Percentiles rank a stretch among this genome's conserved stretches.
Conservation (phyloP, 2,329 filamentous ascomycete genomes). For the Proliferodiscus dingleyae region DNA sequence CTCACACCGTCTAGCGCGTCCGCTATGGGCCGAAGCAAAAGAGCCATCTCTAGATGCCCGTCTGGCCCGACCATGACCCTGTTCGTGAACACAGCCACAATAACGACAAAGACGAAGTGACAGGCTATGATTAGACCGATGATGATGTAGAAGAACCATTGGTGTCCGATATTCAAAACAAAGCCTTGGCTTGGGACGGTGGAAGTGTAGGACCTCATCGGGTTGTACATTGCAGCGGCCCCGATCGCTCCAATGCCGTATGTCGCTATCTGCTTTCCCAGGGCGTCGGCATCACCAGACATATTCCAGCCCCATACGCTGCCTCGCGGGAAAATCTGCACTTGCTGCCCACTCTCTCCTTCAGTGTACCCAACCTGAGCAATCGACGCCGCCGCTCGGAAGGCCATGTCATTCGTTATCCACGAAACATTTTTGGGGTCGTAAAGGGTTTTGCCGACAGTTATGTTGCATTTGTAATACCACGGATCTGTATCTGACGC, state of each 20-base stretch:
- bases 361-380: slow-evolving; percentile 37
- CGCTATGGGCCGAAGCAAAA: slow-evolving; percentile 27
- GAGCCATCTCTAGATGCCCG: slow-evolving; percentile 23
- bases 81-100: slow-evolving; percentile 25
- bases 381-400: slow-evolving; percentile 35
- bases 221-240: slow-evolving; percentile 20
- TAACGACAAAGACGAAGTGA: slow-evolving; percentile 23
- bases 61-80: slow-evolving; percentile 25
- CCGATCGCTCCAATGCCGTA: slow-evolving; percentile 34
- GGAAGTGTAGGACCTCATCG: slow-evolving; percentile 6
- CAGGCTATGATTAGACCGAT: slow-evolving; percentile 25
- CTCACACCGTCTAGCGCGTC: slow-evolving; percentile 25
- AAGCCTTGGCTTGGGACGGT: slow-evolving; percentile 17
- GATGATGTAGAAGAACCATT: slow-evolving; percentile 40
- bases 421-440: slow-evolving; percentile 21
- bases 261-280: slow-evolving; percentile 35
- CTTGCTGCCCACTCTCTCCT: slow-evolving; percentile 6
- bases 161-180: slow-evolving; percentile 36
- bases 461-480: slow-evolving; percentile 40
- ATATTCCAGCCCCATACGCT: slow-evolving; percentile 34
- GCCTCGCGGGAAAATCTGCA: slow-evolving; percentile 41
- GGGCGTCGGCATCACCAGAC: slow-evolving; percentile 28
- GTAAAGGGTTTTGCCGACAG: slow-evolving; percentile 33
- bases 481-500: slow-evolving; percentile 34
- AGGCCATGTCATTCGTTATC: slow-evolving; percentile 33